Conservation (phyloP, 805 yeast species). For the Starmerella powellii region DNA sequence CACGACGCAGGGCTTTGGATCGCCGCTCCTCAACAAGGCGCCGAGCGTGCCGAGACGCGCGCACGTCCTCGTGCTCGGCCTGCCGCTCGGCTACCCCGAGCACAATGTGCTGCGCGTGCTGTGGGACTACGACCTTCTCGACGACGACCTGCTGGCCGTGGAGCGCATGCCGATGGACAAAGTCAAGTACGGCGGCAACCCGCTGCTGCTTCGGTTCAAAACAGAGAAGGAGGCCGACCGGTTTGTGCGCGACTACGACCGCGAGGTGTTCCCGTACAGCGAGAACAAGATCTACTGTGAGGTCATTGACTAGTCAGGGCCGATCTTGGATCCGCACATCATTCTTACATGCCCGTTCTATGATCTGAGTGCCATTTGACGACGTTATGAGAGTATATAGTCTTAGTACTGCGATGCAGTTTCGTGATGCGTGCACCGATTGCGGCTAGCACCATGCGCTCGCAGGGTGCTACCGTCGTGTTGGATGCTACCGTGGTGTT, state of each 20-base stretch:
- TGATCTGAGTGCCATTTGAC: no score
- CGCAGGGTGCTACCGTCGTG: no score
- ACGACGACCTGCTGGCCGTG: slow-evolving; percentile 26
- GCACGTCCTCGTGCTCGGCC: slow-evolving; percentile 28
- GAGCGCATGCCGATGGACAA: slow-evolving; percentile 26
- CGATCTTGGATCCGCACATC: no score
- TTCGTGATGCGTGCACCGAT: no score
- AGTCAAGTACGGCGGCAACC: slow-evolving; percentile 27
- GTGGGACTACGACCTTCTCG: slow-evolving; percentile 29
- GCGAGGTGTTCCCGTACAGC: slow-evolving; percentile 24
- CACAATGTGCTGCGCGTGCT: slow-evolving; percentile 22
- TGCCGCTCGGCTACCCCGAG: slow-evolving; percentile 23
- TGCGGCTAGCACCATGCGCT: no score
- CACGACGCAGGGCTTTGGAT: slow-evolving; percentile 19
- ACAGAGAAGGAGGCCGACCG: slow-evolving; percentile 26
- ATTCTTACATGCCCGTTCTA: no score
- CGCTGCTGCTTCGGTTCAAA: slow-evolving; percentile 26
- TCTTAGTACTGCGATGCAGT: no score
- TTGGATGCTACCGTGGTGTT: no score
- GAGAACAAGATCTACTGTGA: slow-evolving; percentile 24
- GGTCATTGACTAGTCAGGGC: slow-evolving; percentile 24
- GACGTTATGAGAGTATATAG: no score
- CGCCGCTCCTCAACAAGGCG: slow-evolving; percentile 24
- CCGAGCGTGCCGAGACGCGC: slow-evolving; percentile 20
- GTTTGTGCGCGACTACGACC: slow-evolving; percentile 25